Base-by-base conservation (phyloP, 225 moss, liverwort and hornwort species). In the Physcomitrellopsis africana region DNA sequence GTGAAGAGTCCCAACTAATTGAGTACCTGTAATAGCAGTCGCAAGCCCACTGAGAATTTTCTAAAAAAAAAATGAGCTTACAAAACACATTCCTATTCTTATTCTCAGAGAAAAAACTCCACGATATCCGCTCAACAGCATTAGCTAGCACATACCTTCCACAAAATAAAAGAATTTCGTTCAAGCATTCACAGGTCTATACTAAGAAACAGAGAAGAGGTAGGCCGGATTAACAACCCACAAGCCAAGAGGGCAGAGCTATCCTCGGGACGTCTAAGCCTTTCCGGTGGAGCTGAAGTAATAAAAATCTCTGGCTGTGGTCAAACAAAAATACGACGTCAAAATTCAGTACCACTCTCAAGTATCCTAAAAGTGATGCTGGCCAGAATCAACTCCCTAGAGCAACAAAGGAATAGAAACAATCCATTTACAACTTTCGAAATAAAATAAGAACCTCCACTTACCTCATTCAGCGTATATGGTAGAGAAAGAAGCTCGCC, bases 1-100 rank as follows among this genome's bases (percentile, higher is more conserved):
- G 81, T 51, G 89, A 90, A 37, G 73, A 73, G 81, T 99, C 90
- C 99, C 99, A 99, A 70, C 85, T 87, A 20, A 99, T 77, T 64
- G 99, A 93, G 74, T 90, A 99, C 78, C 94, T 96, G 81, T 62
- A 68, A 72, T 79, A 64, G 55, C 23, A 64, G 48, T 59, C 14
- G 58, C 32, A 68, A 72, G 49, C 60, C 67, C 64, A 41, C 42
- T 80, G 47, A 65, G 41, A 24, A 48, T 37, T 49, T 22, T 24
- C 23, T 27, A 10, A 56, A 45, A 10, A 56, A 45, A 58, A 58
- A 0, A 37, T 32, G 32, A 9, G 62, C 3, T 14, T 17, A 61
- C 44, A 72, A 60, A 37, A 60, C 51, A 23, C 46, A 1, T 12
- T 55, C 27, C 17, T 10, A 67, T 72, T 47, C 54, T 18, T 14